These are phyloP conservation scores for Lactarius trivialis DNA, from an alignment of 768 basidiomycete species.

Conservation along the genomic window DNA sequence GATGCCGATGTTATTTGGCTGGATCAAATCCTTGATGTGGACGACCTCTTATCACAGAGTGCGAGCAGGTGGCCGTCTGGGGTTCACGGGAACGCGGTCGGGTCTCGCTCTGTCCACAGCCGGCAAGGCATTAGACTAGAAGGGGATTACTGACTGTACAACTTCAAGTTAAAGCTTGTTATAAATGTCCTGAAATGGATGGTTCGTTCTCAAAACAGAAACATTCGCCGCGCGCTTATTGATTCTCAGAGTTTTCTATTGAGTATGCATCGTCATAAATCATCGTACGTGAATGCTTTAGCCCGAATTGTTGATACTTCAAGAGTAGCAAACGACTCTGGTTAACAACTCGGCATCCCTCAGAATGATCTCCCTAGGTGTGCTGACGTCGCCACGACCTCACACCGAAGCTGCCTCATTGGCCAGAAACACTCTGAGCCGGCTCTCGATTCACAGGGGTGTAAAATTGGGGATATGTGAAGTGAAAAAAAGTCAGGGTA, in stretches of 20 bases:
- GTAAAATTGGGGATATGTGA: background rate
- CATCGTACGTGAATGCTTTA: background rate
- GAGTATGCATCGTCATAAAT: background rate
- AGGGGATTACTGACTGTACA: too few relatives aligned
- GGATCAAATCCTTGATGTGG: conserved; percentile 9
- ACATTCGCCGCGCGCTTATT: background rate
- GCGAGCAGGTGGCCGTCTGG: conserved; percentile 11
- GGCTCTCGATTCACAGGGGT: background rate
- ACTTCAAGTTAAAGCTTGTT: too few relatives aligned
- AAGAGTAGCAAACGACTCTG: background rate
- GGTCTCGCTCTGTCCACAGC: conserved; percentile 3
- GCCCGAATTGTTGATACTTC: background rate
- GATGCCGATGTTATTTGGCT: background rate
- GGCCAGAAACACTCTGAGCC: background rate
- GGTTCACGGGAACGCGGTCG: conserved; percentile 12
- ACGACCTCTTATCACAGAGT: conserved; percentile 7
- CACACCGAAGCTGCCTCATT: background rate
- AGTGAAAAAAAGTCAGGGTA: background rate
- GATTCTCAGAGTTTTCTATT: background rate
- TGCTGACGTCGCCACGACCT: background rate
- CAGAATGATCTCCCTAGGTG: background rate
- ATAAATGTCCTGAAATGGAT: too few relatives aligned
- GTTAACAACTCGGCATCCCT: background rate
- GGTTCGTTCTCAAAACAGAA: background rate
- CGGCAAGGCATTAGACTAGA: background rate